Conservation (phyloP, 768 basidiomycete genomes). For the Botryobasidium botryosum region DNA sequence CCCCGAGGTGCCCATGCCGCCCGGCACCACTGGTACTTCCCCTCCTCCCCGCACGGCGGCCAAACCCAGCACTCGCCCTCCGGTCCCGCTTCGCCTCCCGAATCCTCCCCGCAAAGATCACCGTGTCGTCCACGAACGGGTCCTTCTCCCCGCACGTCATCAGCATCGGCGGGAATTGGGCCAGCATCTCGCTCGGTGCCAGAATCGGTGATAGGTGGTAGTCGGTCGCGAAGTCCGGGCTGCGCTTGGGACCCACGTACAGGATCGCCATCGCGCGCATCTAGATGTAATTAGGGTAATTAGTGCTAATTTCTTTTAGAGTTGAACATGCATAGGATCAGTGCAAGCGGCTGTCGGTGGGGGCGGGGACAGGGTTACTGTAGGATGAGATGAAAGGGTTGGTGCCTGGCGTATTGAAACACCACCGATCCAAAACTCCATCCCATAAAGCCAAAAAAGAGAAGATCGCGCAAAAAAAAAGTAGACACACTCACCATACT, state of each 20-base stretch:
- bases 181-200: conserved; percentile 64
- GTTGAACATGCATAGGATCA: no score
- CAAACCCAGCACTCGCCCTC: no score
- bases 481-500: conserved; percentile 93
- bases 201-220: conserved; percentile 94
- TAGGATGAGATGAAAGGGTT: no score
- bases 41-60: no score
- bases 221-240: conserved; percentile 89
- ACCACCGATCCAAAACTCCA: no score
- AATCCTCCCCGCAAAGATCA: conserved; percentile 91
- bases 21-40: no score
- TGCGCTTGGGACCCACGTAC: conserved; percentile 84
- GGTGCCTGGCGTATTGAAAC: no score
- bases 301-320: not conserved
- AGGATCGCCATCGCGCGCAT: conserved; percentile 99
- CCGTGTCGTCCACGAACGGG: conserved; percentile 93
- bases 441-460: no score
- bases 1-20: conserved; percentile 41
- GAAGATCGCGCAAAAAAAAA: no score
- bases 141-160: conserved; percentile 94
- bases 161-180: conserved; percentile 83
- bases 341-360: no score
- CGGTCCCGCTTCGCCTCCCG: conserved; percentile 83
- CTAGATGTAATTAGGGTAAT: conserved; percentile 28
- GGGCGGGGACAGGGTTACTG: no score